Conservation (phyloP, 2,329 filamentous ascomycete genomes). For the Ophiostoma sp. region DNA sequence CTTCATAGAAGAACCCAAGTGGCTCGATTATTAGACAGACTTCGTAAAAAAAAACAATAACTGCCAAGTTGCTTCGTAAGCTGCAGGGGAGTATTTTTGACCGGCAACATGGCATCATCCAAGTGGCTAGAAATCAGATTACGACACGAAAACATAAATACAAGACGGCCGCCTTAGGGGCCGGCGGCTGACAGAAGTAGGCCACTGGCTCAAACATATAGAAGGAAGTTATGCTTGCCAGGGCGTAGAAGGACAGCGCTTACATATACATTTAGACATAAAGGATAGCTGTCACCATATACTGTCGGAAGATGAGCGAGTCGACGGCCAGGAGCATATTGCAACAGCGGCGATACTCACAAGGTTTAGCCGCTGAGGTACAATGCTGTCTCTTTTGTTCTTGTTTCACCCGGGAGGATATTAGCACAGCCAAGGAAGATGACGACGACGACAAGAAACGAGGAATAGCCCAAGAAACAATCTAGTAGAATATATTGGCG, state of each 20-base stretch:
- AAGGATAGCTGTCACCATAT: neutral
- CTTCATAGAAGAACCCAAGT: no score
- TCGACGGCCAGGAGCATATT: neutral
- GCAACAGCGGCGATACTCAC: neutral
- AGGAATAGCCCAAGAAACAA: neutral
- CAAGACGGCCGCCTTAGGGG: constrained; percentile 15
- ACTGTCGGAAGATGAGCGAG: neutral
- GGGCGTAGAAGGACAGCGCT: neutral
- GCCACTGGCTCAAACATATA: neutral
- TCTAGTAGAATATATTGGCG: neutral
- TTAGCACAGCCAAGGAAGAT: neutral
- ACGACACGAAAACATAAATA: neutral
- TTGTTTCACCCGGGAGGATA: neutral
- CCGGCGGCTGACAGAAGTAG: constrained; percentile 20
- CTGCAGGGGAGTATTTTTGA: neutral
- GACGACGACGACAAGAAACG: neutral
- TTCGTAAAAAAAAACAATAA: neutral
- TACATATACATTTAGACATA: neutral
- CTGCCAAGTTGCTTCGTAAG: neutral
- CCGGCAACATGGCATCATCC: neutral
- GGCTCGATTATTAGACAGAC: no score
- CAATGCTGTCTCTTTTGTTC: neutral
- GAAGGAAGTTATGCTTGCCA: neutral
- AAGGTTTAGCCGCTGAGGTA: neutral
- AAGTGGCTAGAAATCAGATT: neutral